Percentiles rank a stretch among this genome's conserved stretches.
These are phyloP conservation scores for Tuber magnatum DNA, from an alignment of 495 filamentous ascomycete species.

Conservation along the genomic window DNA sequence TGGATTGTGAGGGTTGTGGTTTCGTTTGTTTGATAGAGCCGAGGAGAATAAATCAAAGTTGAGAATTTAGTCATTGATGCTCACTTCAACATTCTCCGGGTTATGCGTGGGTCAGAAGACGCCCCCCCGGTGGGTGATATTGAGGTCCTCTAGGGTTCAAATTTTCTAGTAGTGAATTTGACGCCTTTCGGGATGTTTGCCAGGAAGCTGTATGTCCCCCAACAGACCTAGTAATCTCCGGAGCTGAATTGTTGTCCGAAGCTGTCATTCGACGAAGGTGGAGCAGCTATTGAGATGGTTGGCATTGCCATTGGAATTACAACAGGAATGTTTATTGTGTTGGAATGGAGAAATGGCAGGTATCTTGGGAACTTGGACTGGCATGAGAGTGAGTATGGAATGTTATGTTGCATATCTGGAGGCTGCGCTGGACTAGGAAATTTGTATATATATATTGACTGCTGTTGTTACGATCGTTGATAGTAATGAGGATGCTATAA, in stretches of 20 bases:
- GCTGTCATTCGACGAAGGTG: no score
- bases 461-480: no score
- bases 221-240: conserved; percentile 51
- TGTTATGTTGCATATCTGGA: no score
- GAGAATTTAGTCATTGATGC: conserved; percentile 52
- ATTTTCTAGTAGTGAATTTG: conserved; percentile 49
- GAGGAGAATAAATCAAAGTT: conserved; percentile 45
- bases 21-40: conserved; percentile 37
- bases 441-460: no score
- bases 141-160: conserved; percentile 46
- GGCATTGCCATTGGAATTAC: no score
- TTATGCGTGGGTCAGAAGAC: conserved; percentile 48
- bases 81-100: conserved; percentile 35
- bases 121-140: conserved; percentile 54
- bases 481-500: no score
- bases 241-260: conserved; percentile 49
- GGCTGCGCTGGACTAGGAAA: no score
- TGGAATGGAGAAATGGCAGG: no score
- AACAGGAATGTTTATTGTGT: no score
- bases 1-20: conserved; percentile 52
- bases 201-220: conserved; percentile 51
- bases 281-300: no score
- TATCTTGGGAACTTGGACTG: no score
- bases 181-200: conserved; percentile 51
- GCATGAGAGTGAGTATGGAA: no score